Base-by-base conservation (phyloP, 108 stramenopile species). In the Schizochytrium sp. region DNA sequence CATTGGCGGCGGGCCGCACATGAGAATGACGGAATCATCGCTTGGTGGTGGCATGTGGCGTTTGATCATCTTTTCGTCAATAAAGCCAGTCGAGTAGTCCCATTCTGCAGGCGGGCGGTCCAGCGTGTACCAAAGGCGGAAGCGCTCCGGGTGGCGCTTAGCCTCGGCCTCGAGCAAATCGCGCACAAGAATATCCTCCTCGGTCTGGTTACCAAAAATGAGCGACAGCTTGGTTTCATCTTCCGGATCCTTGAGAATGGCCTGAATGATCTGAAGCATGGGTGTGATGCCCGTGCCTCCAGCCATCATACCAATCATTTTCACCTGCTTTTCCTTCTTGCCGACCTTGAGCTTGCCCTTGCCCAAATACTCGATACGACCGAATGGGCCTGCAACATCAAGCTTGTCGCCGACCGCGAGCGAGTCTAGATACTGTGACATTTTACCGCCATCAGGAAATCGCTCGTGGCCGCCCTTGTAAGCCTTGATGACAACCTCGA, bases 1-100 rank as follows among this genome's bases (percentile, higher is more conserved):
- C 98, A 99, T 99, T 72, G 97, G 95, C 29, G 97, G 97, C 12
- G 98, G 98, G 58, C 98, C 98, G 90, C 98, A 99, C 96, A 98
- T 97, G 72, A 99, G 94, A 88, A 95, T 96, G 92, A 93, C 95
- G 25, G 93, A 92, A 72, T 93, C 95, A 10, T 92, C 91, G 58
- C 91, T 92, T 58, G 96, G 89, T 58, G 94, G 91, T 48, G 95
- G 97, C 44, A 98, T 89, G 28, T 96, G 90, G 57, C 93, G 88
- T 69, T 93, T 89, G 90, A 97, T 96, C 72, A 99, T 95, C 4
- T 92, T 91, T 88, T 94, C 93, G 87, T 93, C 92, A 60, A 98
- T 96, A 90, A 98, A 99, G 53, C 99, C 99, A 45, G 93, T 95
- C 19, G 95, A 95, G 88, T 93, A 94, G 8, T 88, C 71, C 72